These are phyloP conservation scores for Albizia julibrissin DNA, from an alignment of 306 rosid genomes.

Conservation along the genomic window DNA sequence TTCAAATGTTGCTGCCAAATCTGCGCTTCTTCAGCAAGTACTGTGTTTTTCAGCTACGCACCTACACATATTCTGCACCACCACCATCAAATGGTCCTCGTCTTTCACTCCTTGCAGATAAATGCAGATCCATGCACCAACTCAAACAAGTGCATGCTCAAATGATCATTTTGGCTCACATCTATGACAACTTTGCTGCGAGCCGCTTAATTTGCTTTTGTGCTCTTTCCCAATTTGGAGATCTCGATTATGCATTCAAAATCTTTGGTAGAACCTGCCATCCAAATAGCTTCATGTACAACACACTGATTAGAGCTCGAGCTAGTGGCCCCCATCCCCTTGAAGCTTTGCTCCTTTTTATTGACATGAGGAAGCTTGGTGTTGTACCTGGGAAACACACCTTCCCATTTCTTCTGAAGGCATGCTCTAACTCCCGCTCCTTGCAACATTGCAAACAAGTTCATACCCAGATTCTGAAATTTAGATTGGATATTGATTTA, in stretches of 20 bases:
- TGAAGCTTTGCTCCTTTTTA: constrained; percentile 34
- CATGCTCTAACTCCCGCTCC: constrained; percentile 28
- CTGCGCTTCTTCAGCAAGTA: background rate
- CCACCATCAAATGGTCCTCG: constrained; percentile 13
- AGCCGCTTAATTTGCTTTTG: constrained; percentile 46
- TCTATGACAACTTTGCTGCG: constrained; percentile 43
- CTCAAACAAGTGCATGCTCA: constrained; percentile 50
- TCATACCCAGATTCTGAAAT: constrained; percentile 44
- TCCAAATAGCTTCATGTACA: constrained; percentile 57
- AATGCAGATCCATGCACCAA: constrained; percentile 33
- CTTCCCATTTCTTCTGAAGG: constrained; percentile 52
- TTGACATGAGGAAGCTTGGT: constrained; percentile 40
- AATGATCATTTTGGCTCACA: constrained; percentile 41
- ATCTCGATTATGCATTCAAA: constrained; percentile 40
- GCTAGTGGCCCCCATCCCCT: constrained; percentile 24
- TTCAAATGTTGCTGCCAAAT: constrained; percentile 47
- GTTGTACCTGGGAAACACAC: constrained; percentile 51
- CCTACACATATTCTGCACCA: background rate
- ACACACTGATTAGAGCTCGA: constrained; percentile 50
- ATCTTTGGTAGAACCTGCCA: constrained; percentile 25
- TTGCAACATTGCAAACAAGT: constrained; percentile 40
- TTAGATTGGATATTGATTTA: constrained; percentile 38
- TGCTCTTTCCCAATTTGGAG: constrained; percentile 41
- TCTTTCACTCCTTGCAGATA: constrained; percentile 43
- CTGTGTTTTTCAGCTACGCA: background rate